Base-by-base conservation (phyloP, 192 early-diverging fungal species). In the Podila epigama region DNA sequence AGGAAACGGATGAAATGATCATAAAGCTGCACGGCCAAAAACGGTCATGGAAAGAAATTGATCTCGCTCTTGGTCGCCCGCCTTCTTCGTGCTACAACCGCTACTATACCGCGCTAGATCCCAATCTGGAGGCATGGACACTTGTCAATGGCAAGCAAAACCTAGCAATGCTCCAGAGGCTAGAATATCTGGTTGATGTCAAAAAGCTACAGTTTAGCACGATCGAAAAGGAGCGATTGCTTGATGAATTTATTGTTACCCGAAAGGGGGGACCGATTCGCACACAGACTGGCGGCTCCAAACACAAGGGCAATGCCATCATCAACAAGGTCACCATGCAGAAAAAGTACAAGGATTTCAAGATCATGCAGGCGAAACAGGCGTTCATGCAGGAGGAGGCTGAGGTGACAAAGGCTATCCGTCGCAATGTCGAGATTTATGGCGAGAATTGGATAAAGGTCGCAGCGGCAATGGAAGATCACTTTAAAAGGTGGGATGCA, bases 391-490 rank as follows among this genome's bases (percentile, higher is more conserved):
- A 60, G 36, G 66, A 63, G 12, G 25, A 52, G n/a, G 18, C 33
- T 1, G 28, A 58, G 15, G 1, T 63, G 0, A 28, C 53, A 39
- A 40, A 33, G 10, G 65, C 66, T 0, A 51, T 77, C 11, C 59
- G 48, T 2, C 65, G 72, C 7, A 31, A 54, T 15, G 72, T 68
- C 2, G 72, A 77, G 44, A 18, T 77, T 18, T 77, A 77, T 63
- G 72, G 66, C 22, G 72, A 77, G 53, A 77, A 77, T 60, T 77
- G 72, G 72, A 63, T 50, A 15, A 68, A 39, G 18, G 66, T 77
- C 13, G 66, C 72, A 11, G 48, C 42, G 11, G 15, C 58, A 44
- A 50, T 63, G n/a, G 54, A 67, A 20, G 16, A 27, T 13, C 35
- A 61, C 10, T n/a, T 75, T 4, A 44, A 75, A 20, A 39, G 51